Conservation (phyloP, 2,329 filamentous ascomycete species). For the Fusarium sp. region DNA sequence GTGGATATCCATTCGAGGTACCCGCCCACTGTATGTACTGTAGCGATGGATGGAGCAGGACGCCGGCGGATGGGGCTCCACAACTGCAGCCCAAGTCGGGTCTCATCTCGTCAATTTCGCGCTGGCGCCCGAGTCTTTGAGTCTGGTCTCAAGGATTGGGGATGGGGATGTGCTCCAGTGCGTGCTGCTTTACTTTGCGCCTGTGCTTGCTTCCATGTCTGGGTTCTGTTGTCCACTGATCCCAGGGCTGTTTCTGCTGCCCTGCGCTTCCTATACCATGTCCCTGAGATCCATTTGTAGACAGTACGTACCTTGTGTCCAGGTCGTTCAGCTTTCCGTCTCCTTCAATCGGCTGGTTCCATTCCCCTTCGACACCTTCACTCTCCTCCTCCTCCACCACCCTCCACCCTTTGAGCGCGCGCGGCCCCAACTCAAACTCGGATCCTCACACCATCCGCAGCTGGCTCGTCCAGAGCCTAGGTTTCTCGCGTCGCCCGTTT, state of each 20-base stretch:
- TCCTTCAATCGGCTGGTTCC: slow-evolving; percentile 10
- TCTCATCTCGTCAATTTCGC: slow-evolving; percentile 48
- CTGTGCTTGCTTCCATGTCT: slow-evolving; percentile 3
- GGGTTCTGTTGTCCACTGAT: slow-evolving; percentile 20
- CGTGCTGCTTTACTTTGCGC: background rate
- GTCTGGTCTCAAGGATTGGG: slow-evolving; percentile 23
- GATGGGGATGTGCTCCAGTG: background rate
- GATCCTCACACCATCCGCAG: slow-evolving; percentile 39
- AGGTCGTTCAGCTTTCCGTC: background rate
- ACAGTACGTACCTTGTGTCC: background rate
- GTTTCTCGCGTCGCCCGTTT: slow-evolving; percentile 14
- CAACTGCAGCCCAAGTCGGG: slow-evolving; percentile 42
- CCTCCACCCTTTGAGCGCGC: slow-evolving; percentile 34
- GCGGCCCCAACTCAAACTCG: slow-evolving; percentile 44
- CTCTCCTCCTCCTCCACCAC: slow-evolving; percentile 5
- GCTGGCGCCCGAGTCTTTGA: slow-evolving; percentile 45
- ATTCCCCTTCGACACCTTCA: slow-evolving; percentile 16
- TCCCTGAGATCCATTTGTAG: background rate
- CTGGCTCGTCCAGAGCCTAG: slow-evolving; percentile 31
- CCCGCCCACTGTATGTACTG: background rate
- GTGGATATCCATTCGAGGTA: slow-evolving; percentile 3
- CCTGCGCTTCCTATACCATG: slow-evolving; percentile 19
- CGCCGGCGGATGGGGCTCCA: slow-evolving; percentile 27
- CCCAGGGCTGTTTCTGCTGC: slow-evolving; percentile 25
- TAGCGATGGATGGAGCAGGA: background rate